Evolutionary conservation across 2,329 filamentous ascomycete species (phyloP).

Genomic region (Fusarium avenaceum): DNA sequence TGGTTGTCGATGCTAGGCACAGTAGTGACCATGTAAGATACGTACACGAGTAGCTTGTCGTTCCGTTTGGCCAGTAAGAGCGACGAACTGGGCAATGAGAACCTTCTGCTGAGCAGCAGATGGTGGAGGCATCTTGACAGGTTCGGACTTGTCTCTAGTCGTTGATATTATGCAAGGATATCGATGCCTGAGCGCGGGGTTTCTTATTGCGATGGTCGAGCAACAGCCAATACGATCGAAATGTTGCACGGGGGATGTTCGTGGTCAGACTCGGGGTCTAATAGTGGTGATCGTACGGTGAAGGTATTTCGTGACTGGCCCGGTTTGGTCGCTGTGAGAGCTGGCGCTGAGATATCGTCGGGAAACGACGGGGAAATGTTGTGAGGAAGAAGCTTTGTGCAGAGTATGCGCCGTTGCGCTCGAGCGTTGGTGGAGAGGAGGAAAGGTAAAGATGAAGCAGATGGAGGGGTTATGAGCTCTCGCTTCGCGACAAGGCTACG

Average conservation of each 20-base stretch:
- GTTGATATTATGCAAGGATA: constrained; percentile 3
- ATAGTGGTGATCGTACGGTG: constrained; percentile 9
- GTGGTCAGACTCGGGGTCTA: constrained; percentile 9
- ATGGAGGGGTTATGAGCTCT: constrained; percentile 49
- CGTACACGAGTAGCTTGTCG: constrained; percentile 62
- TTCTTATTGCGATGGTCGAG: background rate
- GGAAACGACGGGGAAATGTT: background rate
- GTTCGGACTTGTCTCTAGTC: constrained; percentile 3
- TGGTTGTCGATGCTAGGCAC: constrained; percentile 9
- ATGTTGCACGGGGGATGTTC: constrained; percentile 10
- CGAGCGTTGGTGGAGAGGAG: constrained; percentile 16
- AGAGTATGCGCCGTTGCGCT: constrained; percentile 17
- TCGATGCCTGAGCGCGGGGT: background rate
- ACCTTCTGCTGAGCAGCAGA: constrained; percentile 58
- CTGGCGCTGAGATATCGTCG: background rate
- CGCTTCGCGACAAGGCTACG: constrained; percentile 47
- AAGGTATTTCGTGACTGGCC: background rate
- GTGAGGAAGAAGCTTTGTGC: background rate
- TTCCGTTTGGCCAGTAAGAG: constrained; percentile 60
- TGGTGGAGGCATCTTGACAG: constrained; percentile 54
- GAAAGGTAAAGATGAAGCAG: constrained; percentile 14
- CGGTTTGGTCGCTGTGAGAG: background rate
- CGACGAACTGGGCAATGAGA: constrained; percentile 58
- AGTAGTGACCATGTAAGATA: constrained; percentile 32
- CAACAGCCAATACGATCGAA: constrained; percentile 4